phyloP scores from a whole-genome alignment of 2,329 filamentous ascomycete species.

The Calonectria pauciramosa region DNA sequence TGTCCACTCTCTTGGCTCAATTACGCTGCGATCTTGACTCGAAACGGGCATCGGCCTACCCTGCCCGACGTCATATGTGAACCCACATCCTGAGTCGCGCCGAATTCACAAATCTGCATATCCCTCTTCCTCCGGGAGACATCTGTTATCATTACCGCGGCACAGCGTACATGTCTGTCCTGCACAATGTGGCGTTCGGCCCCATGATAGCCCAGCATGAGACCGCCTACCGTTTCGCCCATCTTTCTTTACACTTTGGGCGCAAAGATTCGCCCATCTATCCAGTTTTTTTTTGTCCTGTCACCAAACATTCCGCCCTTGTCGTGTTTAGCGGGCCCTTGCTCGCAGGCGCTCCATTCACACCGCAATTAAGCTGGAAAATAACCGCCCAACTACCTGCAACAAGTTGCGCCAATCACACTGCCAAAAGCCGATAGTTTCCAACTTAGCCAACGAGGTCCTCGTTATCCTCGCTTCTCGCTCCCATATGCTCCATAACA shows the following conservation, averaged over 20 bases:
- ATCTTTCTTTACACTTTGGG: background rate
- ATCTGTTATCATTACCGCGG: background rate
- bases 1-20: background rate
- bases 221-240: background rate
- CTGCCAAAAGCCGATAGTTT: background rate
- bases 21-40: background rate
- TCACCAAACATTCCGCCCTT: background rate
- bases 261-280: background rate
- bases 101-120: background rate
- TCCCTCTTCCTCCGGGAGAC: background rate
- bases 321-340: background rate
- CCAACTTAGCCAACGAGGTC: background rate
- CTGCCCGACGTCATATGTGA: slow-evolving; percentile 4
- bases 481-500: background rate
- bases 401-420: background rate
- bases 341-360: background rate
- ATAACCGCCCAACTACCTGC: slow-evolving; percentile 9
- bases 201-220: background rate
- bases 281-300: background rate
- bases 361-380: slow-evolving; percentile 21
- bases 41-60: background rate
- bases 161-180: background rate
- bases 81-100: background rate
- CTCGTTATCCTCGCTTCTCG: background rate
- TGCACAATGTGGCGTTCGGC: background rate